Percentiles rank a stretch among this genome's conserved stretches.
phyloP scores from a whole-genome alignment of 176 grass and related monocot species.

The Saccharum spontaneum region DNA sequence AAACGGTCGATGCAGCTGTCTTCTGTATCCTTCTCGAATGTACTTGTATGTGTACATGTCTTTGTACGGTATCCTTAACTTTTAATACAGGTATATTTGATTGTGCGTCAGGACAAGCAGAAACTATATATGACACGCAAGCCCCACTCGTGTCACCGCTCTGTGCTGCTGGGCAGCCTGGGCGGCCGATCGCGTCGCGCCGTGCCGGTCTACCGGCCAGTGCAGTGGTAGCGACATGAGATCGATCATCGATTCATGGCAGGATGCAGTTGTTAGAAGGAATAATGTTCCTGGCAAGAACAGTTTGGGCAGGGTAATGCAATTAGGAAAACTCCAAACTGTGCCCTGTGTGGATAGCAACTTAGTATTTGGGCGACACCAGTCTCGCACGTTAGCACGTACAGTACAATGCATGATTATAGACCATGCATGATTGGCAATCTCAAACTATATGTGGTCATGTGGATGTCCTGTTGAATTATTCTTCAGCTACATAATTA shows the following conservation, averaged over 20 bases:
- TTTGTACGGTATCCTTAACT: too few species aligned
- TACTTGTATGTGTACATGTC: too few species aligned
- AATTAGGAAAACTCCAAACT: background rate
- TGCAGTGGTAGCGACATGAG: background rate
- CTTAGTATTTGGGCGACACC: background rate
- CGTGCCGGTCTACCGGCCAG: background rate
- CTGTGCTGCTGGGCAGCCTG: background rate
- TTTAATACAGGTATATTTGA: too few species aligned
- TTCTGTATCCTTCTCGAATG: too few species aligned
- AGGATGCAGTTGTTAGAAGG: background rate
- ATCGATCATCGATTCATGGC: background rate
- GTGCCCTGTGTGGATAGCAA: background rate
- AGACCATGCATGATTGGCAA: background rate
- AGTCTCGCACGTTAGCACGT: background rate
- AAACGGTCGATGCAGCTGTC: too few species aligned
- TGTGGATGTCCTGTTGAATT: background rate
- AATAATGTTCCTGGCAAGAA: background rate
- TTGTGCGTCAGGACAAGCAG: slow-evolving; percentile 1
- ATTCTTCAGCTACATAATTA: background rate
- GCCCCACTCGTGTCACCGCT: background rate
- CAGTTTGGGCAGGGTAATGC: background rate
- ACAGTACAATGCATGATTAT: background rate
- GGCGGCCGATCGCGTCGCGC: background rate
- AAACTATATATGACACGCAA: background rate
- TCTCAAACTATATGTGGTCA: background rate